Evolutionary conservation across 306 rosid species (phyloP).

Genomic region (Cucurbita maxima): DNA sequence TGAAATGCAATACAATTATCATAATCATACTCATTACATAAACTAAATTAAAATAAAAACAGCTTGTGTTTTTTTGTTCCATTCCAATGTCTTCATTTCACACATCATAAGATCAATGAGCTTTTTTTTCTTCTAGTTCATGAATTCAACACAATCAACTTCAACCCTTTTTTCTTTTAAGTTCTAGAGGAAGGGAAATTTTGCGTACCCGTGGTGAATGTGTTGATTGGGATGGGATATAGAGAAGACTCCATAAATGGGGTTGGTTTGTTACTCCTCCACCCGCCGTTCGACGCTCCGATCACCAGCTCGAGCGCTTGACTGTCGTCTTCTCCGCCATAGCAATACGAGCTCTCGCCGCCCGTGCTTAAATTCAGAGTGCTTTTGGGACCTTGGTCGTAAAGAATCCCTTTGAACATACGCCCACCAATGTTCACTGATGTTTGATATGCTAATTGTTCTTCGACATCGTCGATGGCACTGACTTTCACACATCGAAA

Average conservation of each 20-base stretch:
- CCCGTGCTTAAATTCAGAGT: conserved; percentile 6
- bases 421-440: conserved; percentile 57
- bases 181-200: conserved; percentile 7
- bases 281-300: conserved; percentile 4
- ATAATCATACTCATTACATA: background rate
- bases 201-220: conserved; percentile 9
- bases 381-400: conserved; percentile 41
- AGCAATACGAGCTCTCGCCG: conserved; percentile 14
- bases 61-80: background rate
- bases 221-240: conserved; percentile 6
- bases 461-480: conserved; percentile 42
- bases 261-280: background rate
- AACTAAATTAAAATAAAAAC: background rate
- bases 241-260: conserved; percentile 8
- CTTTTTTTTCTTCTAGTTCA: background rate
- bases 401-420: conserved; percentile 61
- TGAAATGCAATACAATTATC: background rate
- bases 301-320: conserved; percentile 27
- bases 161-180: background rate
- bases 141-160: background rate
- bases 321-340: background rate
- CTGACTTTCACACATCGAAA: conserved; percentile 58
- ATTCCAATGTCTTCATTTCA: background rate
- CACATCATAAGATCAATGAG: background rate
- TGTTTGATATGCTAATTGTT: conserved; percentile 57